Base-by-base conservation (phyloP, 768 basidiomycete genomes). In the Daedalea quercina region DNA sequence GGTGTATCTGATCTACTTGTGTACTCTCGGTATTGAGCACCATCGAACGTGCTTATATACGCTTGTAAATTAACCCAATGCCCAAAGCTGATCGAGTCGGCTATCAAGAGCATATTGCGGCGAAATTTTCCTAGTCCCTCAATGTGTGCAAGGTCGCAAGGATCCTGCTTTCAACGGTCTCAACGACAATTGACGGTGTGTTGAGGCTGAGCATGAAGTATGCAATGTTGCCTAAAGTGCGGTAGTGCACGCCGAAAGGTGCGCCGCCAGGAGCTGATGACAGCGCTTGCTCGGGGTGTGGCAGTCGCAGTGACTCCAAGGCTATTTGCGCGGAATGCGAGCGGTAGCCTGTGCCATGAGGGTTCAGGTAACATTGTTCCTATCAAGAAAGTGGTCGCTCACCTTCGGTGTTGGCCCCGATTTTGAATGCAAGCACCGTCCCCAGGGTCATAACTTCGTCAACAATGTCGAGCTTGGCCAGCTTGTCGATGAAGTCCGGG, bases 131-230 rank as follows among this genome's bases (percentile, higher is more conserved):
- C n/a, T n/a, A n/a, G n/a, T n/a, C n/a, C n/a, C n/a, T n/a, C n/a
- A n/a, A n/a, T n/a, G n/a, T n/a, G n/a, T n/a, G 28, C 37, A 40
- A 40, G 6, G 37, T 15, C 15, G 37, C 23, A 50, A 54, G 54
- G 13, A 91, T 80, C 57, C 75, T 78, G 51, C 81, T 74, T 61
- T 91, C 85, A 8, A 90, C 60, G 17, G 75, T 72, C 52, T 81
- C 78, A 34, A 87, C 73, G 15, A 77, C 76, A 17, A 67, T 60
- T 1, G 73, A 54, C 1, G 69, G 67, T 1, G 88, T 93, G 63
- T 92, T 93, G 37, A 94, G 73, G 67, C 89, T 92, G 6, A 82
- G 84, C 79, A 95, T 94, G 64, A 94, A 89, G 66, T 95, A 95
- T n/a, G 86, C 87, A 9, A 93, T 84, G 63, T 94, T 83, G 0